Conservation (phyloP, 257 asterid genomes). For the Euphrasia confusa region DNA sequence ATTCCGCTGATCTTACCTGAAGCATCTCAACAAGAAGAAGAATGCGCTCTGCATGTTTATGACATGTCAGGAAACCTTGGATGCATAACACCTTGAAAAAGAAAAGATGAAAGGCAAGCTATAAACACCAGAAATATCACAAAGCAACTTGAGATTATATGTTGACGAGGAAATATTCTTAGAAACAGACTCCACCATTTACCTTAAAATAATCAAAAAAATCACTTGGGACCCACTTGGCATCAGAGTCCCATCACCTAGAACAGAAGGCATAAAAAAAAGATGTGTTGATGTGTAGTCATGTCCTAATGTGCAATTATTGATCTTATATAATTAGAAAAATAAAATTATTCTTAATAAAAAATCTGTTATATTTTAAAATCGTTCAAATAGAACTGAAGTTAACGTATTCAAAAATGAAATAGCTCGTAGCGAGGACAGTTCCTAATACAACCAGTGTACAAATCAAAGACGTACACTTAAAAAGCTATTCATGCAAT, state of each 20-base stretch:
- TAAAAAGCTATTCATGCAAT: background rate
- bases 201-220: too few species aligned
- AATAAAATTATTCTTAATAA: too few species aligned
- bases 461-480: background rate
- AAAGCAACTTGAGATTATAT: background rate
- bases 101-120: slow-evolving; percentile 1
- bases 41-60: slow-evolving; percentile 95
- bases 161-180: too few species aligned
- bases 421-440: background rate
- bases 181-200: too few species aligned
- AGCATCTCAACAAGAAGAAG: slow-evolving; percentile 98
- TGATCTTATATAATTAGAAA: too few species aligned
- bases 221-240: too few species aligned
- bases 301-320: too few species aligned
- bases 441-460: background rate
- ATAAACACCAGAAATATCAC: slow-evolving; percentile 20
- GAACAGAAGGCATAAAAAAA: too few species aligned
- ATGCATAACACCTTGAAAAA: slow-evolving; percentile 61
- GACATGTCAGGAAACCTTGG: slow-evolving; percentile 92
- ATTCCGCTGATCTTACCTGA: slow-evolving; percentile 45
- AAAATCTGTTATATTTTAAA: too few species aligned
- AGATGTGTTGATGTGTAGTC: too few species aligned
- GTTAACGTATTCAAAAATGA: background rate
- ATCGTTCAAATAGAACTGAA: too few species aligned
- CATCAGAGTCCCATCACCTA: too few species aligned